Conservation (phyloP, 1,284 basidiomycete genomes). For the Trametes sp. region DNA sequence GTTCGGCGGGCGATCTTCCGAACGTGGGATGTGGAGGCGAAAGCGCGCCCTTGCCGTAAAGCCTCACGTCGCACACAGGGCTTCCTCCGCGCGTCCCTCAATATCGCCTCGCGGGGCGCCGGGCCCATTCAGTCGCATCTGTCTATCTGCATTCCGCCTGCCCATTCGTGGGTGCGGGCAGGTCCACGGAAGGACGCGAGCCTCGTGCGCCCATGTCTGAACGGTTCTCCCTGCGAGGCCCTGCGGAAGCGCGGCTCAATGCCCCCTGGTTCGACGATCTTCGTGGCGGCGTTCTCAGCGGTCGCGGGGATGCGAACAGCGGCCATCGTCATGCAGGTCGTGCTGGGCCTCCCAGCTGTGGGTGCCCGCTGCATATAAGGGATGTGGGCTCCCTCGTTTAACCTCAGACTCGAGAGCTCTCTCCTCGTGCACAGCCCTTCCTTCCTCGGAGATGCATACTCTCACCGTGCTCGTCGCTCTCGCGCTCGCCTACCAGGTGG, state of each 20-base stretch:
- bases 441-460: slow-evolving; percentile 5
- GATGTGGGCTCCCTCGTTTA: background rate
- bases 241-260: background rate
- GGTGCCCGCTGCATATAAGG: background rate
- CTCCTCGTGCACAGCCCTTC: background rate
- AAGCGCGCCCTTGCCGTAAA: background rate
- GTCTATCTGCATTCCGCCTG: background rate
- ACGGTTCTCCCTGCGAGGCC: background rate
- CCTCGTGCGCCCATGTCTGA: background rate
- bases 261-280: background rate
- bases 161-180: background rate
- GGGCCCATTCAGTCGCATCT: slow-evolving; percentile 2
- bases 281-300: slow-evolving; percentile 16
- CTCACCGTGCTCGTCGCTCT: slow-evolving; percentile 4
- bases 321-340: background rate
- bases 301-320: background rate
- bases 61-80: background rate
- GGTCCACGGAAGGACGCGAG: background rate
- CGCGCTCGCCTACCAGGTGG: slow-evolving; percentile 1
- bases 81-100: slow-evolving; percentile 8
- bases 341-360: slow-evolving; percentile 1
- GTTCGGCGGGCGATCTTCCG: background rate
- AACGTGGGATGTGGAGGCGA: background rate
- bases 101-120: background rate
- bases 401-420: background rate